Evolutionary conservation across 176 grass and related monocot genomes (phyloP).

Genomic region (Avena eriantha): DNA sequence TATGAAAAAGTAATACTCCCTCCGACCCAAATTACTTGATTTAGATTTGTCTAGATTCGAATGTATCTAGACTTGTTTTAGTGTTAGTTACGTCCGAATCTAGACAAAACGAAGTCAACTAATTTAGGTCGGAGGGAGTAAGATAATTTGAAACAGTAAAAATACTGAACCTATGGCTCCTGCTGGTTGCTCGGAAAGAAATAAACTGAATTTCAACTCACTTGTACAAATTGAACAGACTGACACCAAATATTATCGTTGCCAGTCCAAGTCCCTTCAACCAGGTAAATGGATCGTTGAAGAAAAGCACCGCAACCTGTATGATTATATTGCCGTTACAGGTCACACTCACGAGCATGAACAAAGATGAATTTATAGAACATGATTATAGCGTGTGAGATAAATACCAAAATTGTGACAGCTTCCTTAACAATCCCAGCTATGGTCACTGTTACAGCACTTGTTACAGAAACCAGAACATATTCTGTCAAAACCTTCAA

Average conservation of each 20-base stretch:
- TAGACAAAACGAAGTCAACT: no score
- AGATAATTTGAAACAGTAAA: neutral
- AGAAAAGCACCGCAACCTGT: conserved; percentile 97
- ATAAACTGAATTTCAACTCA: conserved; percentile 53
- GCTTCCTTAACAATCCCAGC: conserved; percentile 95
- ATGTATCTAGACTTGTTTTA: no score
- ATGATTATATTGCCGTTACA: conserved; percentile 16
- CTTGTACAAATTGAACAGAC: conserved; percentile 97
- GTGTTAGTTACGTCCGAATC: no score
- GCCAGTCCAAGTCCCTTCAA: conserved; percentile 83
- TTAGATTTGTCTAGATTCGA: no score
- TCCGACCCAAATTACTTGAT: no score
- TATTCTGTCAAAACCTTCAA: conserved; percentile 98
- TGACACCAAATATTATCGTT: conserved; percentile 81
- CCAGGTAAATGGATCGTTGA: conserved; percentile 94
- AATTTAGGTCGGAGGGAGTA: no score
- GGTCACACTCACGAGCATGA: neutral
- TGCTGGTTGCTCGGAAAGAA: neutral
- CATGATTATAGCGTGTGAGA: conserved; percentile 13
- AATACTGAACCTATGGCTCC: neutral
- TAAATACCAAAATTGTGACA: conserved; percentile 89
- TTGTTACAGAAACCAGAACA: conserved; percentile 91
- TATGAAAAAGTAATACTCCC: conserved; percentile 24
- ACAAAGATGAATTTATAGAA: conserved; percentile 28
- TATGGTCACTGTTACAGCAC: conserved; percentile 94